Percentiles rank a stretch among this genome's conserved stretches.
Evolutionary conservation across 1,284 basidiomycete genomes (phyloP).

Genomic region (Ceratobasidium papillatum): DNA sequence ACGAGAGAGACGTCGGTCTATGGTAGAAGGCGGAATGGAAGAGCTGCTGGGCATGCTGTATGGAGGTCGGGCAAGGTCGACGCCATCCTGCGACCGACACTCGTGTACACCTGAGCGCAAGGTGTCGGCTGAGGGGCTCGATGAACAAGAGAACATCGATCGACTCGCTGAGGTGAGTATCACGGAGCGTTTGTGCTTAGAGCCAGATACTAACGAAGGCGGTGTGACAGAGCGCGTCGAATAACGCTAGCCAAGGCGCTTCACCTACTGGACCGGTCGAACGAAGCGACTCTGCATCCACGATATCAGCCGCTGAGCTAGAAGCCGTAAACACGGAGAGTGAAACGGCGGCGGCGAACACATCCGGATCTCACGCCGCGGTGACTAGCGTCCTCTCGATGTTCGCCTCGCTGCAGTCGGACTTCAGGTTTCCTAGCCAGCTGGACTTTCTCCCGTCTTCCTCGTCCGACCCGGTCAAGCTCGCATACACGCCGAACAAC

Average conservation of each 20-base stretch:
- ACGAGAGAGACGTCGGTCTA: neutral
- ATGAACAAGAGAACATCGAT: neutral
- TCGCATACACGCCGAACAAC: conserved; percentile 62
- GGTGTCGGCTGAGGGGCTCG: neutral
- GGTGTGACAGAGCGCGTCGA: neutral
- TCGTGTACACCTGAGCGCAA: neutral
- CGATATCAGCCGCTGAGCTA: neutral
- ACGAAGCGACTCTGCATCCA: neutral
- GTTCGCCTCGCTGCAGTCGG: conserved; percentile 35
- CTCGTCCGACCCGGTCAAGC: conserved; percentile 46
- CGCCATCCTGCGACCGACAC: neutral
- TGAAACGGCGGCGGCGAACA: neutral
- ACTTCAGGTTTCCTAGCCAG: conserved; percentile 42
- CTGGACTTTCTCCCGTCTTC: conserved; percentile 39
- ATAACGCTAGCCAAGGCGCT: neutral
- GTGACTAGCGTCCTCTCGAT: conserved; percentile 34
- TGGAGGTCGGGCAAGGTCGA: neutral
- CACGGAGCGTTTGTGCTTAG: neutral
- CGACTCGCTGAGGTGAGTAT: neutral
- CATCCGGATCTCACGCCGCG: conserved; percentile 28
- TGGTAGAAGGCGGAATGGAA: neutral
- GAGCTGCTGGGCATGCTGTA: neutral
- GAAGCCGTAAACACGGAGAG: neutral
- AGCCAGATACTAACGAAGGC: neutral
- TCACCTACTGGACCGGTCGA: no score